phyloP scores from a whole-genome alignment of 2,329 filamentous ascomycete species.

The Pseudonectria buxi region DNA sequence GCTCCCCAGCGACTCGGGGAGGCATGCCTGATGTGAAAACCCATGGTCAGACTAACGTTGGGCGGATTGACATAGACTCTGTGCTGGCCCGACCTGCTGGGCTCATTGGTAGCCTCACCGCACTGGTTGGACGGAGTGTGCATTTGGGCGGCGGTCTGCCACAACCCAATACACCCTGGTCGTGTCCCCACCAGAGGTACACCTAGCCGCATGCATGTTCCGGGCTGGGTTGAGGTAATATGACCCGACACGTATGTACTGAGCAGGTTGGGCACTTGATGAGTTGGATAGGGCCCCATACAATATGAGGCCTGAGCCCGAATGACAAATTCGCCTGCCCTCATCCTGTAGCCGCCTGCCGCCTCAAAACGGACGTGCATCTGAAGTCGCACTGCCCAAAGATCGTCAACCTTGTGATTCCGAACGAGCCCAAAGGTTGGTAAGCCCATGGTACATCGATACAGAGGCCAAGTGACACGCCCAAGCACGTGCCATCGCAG shows the following conservation, averaged over 20 bases:
- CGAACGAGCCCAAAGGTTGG: too few relatives aligned
- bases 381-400: too few relatives aligned
- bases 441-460: too few relatives aligned
- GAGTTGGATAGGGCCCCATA: conserved; percentile 12
- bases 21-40: conserved; percentile 7
- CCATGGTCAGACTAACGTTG: conserved; percentile 8
- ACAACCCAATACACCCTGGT: conserved; percentile 14
- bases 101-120: conserved; percentile 16
- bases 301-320: conserved; percentile 8
- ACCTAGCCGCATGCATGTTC: conserved; percentile 11
- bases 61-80: conserved; percentile 7
- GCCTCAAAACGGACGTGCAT: too few relatives aligned
- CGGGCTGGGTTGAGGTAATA: conserved; percentile 8
- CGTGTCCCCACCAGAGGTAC: conserved; percentile 16
- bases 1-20: not conserved
- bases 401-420: too few relatives aligned
- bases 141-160: conserved; percentile 15
- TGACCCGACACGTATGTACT: conserved; percentile 7
- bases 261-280: conserved; percentile 8
- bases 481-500: conserved; percentile 5
- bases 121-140: conserved; percentile 12
- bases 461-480: conserved; percentile 4
- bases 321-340: too few relatives aligned
- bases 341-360: too few relatives aligned
- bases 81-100: conserved; percentile 11